These are phyloP conservation scores for Pseudogymnoascus sp. DNA, from an alignment of 2,329 filamentous ascomycete species.

Conservation along the genomic window DNA sequence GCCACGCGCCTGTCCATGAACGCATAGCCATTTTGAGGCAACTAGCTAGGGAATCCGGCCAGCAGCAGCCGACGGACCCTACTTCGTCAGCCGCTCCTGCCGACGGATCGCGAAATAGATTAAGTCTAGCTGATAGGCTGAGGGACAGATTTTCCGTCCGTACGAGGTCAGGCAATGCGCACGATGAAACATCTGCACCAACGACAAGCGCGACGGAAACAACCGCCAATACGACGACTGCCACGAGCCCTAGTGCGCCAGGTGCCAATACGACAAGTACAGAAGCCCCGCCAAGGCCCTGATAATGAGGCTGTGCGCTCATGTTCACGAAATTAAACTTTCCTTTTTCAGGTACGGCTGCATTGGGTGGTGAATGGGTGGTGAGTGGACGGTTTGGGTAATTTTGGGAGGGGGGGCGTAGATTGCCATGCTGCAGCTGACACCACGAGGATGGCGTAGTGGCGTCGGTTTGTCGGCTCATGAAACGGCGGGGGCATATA, in stretches of 20 bases:
- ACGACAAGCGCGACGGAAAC: neutral
- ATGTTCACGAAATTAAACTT: neutral
- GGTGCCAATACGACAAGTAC: neutral
- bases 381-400: neutral
- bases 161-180: neutral
- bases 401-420: neutral
- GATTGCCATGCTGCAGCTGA: neutral
- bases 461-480: neutral
- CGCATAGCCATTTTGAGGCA: slow-evolving; percentile 52
- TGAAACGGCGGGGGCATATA: slow-evolving; percentile 7
- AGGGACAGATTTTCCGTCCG: neutral
- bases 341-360: slow-evolving; percentile 4
- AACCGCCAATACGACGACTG: neutral
- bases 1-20: slow-evolving; percentile 52
- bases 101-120: neutral
- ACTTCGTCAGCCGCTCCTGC: neutral
- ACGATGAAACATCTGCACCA: neutral
- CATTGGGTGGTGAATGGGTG: neutral
- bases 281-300: neutral
- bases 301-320: neutral
- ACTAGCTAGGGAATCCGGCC: slow-evolving; percentile 32
- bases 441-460: neutral
- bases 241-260: no score
- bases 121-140: neutral
- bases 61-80: neutral